Evolutionary conservation across 306 rosid species (phyloP).

Genomic region (Fragaria nilgerrensis): DNA sequence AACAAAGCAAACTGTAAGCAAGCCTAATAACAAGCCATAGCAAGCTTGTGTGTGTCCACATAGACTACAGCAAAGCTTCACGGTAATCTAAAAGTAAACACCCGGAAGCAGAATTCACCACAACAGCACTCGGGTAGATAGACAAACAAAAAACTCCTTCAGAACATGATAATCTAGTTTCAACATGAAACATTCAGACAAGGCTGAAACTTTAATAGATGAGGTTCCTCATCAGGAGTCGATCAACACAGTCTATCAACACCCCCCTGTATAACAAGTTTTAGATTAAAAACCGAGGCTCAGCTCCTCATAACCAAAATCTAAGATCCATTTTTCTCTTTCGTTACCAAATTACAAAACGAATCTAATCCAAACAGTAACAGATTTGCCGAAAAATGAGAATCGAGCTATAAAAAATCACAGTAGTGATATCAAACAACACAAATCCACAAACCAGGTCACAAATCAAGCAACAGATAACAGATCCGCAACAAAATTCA

Average conservation of each 20-base stretch:
- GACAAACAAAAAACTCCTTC: not conserved
- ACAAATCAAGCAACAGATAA: not conserved
- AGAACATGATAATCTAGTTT: not conserved
- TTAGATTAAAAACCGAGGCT: not conserved
- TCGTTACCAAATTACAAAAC: not conserved
- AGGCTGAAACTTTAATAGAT: not conserved
- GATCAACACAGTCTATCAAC: not conserved
- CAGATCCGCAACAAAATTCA: conserved; percentile 2
- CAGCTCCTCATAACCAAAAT: not conserved
- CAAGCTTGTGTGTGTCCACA: not conserved
- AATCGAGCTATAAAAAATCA: not conserved
- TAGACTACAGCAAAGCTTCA: too few relatives aligned
- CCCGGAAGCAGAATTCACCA: not conserved
- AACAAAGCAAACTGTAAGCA: not conserved
- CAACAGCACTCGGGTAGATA: not conserved
- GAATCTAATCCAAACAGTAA: not conserved
- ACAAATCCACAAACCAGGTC: not conserved
- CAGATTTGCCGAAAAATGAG: not conserved
- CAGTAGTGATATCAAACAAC: not conserved
- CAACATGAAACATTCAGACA: not conserved
- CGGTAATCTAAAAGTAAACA: not conserved
- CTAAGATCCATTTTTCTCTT: not conserved
- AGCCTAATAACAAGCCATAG: not conserved
- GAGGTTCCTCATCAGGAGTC: not conserved
- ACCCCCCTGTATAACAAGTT: too few relatives aligned